Conservation (phyloP, 140 eudicot species). For the Bidens hawaiensis region DNA sequence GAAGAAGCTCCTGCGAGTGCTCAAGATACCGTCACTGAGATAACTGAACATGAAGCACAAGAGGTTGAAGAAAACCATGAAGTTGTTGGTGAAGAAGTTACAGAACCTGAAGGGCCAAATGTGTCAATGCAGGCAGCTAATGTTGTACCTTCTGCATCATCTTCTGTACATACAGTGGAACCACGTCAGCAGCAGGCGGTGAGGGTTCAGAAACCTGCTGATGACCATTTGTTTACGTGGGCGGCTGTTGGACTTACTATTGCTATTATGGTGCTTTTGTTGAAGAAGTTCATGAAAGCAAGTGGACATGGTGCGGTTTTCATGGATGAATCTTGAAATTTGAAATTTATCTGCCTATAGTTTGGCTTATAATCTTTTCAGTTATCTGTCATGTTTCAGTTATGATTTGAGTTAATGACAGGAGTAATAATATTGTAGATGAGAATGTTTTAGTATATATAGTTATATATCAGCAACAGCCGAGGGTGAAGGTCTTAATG, state of each 20-base stretch:
- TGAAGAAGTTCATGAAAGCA: constrained; percentile 87
- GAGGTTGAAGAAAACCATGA: constrained; percentile 44
- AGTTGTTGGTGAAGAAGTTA: constrained; percentile 26
- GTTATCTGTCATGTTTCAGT: constrained; percentile 7
- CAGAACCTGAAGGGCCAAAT: constrained; percentile 25
- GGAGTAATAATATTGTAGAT: constrained; percentile 17
- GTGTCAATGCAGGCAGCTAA: constrained; percentile 28
- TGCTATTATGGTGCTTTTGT: constrained; percentile 63
- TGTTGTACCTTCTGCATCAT: constrained; percentile 14
- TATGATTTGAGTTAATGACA: constrained; percentile 17
- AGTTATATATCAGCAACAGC: neutral
- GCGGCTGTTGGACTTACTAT: constrained; percentile 88
- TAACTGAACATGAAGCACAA: constrained; percentile 20
- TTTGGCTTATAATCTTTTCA: neutral
- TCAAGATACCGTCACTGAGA: constrained; percentile 22
- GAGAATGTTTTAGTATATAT: constrained; percentile 14
- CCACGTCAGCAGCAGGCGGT: constrained; percentile 30
- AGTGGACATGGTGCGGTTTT: constrained; percentile 67
- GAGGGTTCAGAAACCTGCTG: constrained; percentile 56
- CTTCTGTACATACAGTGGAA: constrained; percentile 25
- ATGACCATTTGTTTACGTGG: constrained; percentile 84
- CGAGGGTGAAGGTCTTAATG: neutral
- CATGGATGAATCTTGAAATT: constrained; percentile 59
- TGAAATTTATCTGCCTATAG: neutral
- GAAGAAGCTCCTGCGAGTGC: constrained; percentile 8